A percentile compares a stretch with the other conserved stretches of the same genome.
Evolutionary conservation across 148 eudicot species (phyloP).

Genomic region (Amaranthus hypochondriacus): DNA sequence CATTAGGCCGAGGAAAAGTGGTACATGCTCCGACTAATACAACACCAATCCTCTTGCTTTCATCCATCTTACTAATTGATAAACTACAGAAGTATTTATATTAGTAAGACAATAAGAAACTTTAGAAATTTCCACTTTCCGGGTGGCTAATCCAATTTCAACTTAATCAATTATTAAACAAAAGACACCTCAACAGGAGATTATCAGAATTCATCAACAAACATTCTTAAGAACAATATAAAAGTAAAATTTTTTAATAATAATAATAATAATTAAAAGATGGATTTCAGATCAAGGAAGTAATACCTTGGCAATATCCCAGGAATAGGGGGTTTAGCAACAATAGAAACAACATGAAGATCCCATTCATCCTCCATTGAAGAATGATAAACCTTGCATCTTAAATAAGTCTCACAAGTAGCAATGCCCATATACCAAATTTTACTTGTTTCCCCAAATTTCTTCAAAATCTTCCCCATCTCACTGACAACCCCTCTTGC

Average conservation of each 20-base stretch:
- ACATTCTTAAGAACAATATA: neutral
- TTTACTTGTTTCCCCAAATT: slow-evolving; percentile 30
- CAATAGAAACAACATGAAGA: slow-evolving; percentile 84
- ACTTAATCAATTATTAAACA: neutral
- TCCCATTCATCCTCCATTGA: slow-evolving; percentile 90
- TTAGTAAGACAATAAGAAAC: neutral
- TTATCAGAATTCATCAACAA: neutral
- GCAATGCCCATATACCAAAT: slow-evolving; percentile 87
- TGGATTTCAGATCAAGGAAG: neutral
- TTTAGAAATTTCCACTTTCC: neutral
- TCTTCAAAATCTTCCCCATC: slow-evolving; percentile 36
- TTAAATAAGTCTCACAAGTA: slow-evolving; percentile 93
- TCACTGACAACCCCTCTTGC: slow-evolving; percentile 32
- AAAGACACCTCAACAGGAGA: neutral
- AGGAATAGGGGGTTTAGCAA: slow-evolving; percentile 52
- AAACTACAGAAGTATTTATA: neutral
- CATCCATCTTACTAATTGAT: neutral
- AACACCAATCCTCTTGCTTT: neutral
- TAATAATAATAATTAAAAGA: neutral
- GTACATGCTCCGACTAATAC: no score
- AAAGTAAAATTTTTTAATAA: neutral
- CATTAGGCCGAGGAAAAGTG: no score
- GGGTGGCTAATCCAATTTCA: neutral
- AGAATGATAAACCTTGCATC: slow-evolving; percentile 85
- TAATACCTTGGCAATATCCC: slow-evolving; percentile 73